Percentiles rank a stretch among this genome's conserved stretches.
These are phyloP conservation scores for Amoebophrya sp. DNA, from an alignment of 169 alveolate genomes.

Conservation along the genomic window DNA sequence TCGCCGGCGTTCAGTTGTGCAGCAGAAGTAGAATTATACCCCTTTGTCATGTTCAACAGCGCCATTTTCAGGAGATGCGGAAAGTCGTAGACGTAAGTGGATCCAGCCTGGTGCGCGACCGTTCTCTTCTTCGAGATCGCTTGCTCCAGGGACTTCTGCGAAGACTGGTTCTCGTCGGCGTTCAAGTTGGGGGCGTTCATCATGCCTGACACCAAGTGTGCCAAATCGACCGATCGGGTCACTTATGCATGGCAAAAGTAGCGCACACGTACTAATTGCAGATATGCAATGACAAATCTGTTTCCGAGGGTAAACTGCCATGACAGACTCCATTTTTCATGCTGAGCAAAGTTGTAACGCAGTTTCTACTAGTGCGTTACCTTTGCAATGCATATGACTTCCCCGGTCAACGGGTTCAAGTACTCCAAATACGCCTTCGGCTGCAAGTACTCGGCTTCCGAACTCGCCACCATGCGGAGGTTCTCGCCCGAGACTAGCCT, in stretches of 20 bases:
- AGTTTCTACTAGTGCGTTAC: too few species aligned
- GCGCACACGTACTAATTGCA: too few species aligned
- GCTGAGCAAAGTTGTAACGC: too few species aligned
- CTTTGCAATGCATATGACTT: too few species aligned
- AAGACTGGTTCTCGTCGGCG: neutral
- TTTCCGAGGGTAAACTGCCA: too few species aligned
- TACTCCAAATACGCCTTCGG: conserved; percentile 21
- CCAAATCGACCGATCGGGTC: neutral
- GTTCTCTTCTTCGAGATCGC: neutral
- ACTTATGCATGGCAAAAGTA: too few species aligned
- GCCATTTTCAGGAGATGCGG: neutral
- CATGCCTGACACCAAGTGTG: neutral
- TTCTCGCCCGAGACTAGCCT: neutral
- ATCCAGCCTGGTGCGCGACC: neutral
- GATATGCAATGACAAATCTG: too few species aligned
- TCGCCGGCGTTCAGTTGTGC: too few species aligned
- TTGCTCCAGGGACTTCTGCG: neutral
- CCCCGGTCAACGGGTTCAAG: neutral
- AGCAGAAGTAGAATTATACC: too few species aligned
- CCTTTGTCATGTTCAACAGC: neutral
- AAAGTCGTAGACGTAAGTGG: neutral
- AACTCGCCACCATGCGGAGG: neutral
- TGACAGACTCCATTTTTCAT: too few species aligned
- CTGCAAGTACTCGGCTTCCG: conserved; percentile 14
- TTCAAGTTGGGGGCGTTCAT: neutral